Percentiles rank a stretch among this genome's conserved stretches.
Conservation (phyloP, 176 grass and related monocot species). For the Saccharum officinarum region DNA sequence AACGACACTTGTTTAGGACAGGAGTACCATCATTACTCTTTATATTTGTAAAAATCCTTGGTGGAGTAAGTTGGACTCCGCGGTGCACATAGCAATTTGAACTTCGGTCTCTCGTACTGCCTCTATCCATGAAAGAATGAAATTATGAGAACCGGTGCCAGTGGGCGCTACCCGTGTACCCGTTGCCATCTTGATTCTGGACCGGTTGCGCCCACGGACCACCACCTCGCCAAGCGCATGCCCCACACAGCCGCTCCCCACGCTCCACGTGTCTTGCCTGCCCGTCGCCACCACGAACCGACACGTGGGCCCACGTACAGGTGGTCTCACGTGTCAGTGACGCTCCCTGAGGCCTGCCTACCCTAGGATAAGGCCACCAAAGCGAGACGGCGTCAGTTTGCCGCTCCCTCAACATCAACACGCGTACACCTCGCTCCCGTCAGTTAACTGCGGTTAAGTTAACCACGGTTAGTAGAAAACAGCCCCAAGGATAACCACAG, state of each 20-base stretch:
- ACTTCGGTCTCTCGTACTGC: background rate
- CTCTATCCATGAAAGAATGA: no score
- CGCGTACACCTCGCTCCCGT: background rate
- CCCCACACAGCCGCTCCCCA: slow-evolving; percentile 17
- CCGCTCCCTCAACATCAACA: background rate
- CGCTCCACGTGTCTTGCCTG: slow-evolving; percentile 42
- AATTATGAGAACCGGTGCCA: no score
- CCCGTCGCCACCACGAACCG: slow-evolving; percentile 4
- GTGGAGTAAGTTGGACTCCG: background rate
- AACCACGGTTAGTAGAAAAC: slow-evolving; percentile 9
- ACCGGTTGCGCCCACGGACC: slow-evolving; percentile 20
- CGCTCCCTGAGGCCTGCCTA: background rate
- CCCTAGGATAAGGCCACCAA: slow-evolving; percentile 4
- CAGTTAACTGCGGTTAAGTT: background rate
- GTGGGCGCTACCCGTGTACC: no score
- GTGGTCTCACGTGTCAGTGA: background rate
- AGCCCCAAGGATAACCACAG: slow-evolving; percentile 23
- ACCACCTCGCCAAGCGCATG: slow-evolving; percentile 45
- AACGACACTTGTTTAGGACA: no score
- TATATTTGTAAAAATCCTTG: no score
- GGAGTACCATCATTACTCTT: no score
- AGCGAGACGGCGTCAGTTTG: slow-evolving; percentile 52
- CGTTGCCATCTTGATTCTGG: no score
- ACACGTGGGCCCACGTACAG: background rate
- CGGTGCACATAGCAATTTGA: slow-evolving; percentile 10